Evolutionary conservation across 2,329 filamentous ascomycete species (phyloP), one percentile per base, ranked within the genome.

Genomic region (Colletotrichum aenigma): DNA sequence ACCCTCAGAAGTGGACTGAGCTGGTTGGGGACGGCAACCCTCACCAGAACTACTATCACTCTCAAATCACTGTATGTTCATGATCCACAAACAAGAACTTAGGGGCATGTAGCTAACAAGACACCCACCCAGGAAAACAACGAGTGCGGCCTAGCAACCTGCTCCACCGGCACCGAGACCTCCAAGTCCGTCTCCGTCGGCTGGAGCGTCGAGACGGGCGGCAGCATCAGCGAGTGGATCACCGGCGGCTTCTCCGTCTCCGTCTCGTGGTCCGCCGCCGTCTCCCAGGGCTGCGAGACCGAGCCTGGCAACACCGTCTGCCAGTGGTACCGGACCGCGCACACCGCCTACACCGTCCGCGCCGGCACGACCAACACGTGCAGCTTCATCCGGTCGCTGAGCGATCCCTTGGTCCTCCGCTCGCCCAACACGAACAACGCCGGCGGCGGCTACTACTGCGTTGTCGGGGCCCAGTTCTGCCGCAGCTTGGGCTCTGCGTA

Each of bases 91-190:
- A n/a, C n/a, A n/a, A n/a, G n/a, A n/a, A n/a, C 9, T 12, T 3
- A 48, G 0, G 8, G n/a, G n/a, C n/a, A n/a, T n/a, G n/a, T n/a
- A n/a, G n/a, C 32, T 34, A 34, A 34, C 3, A 4, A 15, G 3
- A 15, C 13, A 36, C n/a, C n/a, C n/a, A n/a, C n/a, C n/a, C 43
- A 48, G 43, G 43, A 48, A 48, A 48, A 48, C 43, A 48, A 48
- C 10, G 43, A 48, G n/a, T 48, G 43, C 43, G n/a, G 43, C 6
- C 9, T 13, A 21, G 43, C 43, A 48, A 21, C n/a, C 43, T 48
- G 43, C 43, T 13, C n/a, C 10, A 48, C 43, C n/a, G n/a, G 43
- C n/a, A 48, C 43, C 43, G 43, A 48, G 43, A 48, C n/a, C n/a
- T 21, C 43, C 43, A 48, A 48, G 43, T 48, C 43, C 43, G 43